A percentile compares a stretch with the other conserved stretches of the same genome.
Evolutionary conservation across 202 grass and related monocot genomes (phyloP).

Genomic region (Elaeis oleifera): DNA sequence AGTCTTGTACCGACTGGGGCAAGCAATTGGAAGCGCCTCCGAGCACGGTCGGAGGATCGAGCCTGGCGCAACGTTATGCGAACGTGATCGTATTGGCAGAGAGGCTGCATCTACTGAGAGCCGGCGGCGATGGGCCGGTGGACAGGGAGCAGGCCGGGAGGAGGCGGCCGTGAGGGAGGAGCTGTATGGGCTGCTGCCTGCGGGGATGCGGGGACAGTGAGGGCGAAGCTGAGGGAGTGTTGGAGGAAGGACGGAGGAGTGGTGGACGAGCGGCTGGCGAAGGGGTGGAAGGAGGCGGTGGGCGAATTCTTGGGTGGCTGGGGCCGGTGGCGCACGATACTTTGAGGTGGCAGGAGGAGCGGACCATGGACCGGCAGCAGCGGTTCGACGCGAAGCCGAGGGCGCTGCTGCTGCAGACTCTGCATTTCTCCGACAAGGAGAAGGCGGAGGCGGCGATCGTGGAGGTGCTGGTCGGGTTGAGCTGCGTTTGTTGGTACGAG

Average conservation of each 20-base stretch:
- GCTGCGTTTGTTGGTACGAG: conserved; percentile 62
- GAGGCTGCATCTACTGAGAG: neutral
- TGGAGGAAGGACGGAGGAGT: conserved; percentile 24
- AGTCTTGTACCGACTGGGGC: conserved; percentile 11
- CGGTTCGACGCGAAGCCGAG: conserved; percentile 51
- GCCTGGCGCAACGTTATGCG: conserved; percentile 51
- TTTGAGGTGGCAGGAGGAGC: conserved; percentile 68
- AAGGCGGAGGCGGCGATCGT: conserved; percentile 66
- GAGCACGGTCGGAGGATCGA: conserved; percentile 48
- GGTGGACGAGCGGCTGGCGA: conserved; percentile 35
- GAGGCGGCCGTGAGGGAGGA: conserved; percentile 46
- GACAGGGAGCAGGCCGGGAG: conserved; percentile 23
- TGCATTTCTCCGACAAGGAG: conserved; percentile 59
- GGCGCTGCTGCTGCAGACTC: conserved; percentile 57
- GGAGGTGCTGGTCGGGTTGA: conserved; percentile 66
- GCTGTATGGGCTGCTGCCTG: conserved; percentile 66
- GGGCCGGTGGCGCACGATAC: conserved; percentile 63
- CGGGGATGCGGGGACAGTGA: conserved; percentile 44
- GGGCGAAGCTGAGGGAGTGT: conserved; percentile 47
- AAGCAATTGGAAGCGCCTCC: conserved; percentile 28
- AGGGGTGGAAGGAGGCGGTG: conserved; percentile 36
- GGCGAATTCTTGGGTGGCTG: conserved; percentile 48
- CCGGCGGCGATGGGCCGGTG: conserved; percentile 8
- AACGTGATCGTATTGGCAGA: conserved; percentile 47
- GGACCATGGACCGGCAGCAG: conserved; percentile 58